Base-by-base conservation (phyloP, 768 basidiomycete species). In the Pleurotus platypus region DNA sequence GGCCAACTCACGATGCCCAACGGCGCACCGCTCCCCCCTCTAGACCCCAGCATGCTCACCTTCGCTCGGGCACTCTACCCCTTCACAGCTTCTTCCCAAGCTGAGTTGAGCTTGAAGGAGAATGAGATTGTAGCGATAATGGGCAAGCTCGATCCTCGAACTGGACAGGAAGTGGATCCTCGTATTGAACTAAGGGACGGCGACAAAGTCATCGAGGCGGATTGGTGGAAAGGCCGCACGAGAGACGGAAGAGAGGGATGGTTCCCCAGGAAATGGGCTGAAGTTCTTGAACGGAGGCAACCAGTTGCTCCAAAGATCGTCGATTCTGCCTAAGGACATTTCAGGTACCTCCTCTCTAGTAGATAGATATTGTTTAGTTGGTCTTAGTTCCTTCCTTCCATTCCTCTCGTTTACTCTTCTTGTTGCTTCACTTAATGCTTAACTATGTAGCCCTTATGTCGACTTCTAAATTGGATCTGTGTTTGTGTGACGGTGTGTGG, bases 151-250 rank as follows among this genome's bases (percentile, higher is more conserved):
- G 89, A 90, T 62, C 87, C 86, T 0, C 69, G 76, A 11, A 88
- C 84, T 0, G 89, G 89, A 0, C 71, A 69, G 57, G 87, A 87
- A 57, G 85, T 88, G 4, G 85, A 90, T 61, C 84, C 86, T 2
- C 72, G 87, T 20, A 61, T 80, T 48, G 80, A 83, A 60, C 73
- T 86, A 16, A 78, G 85, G 55, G 68, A 75, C 77, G 56, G 51
- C 9, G 51, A 53, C 12, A 53, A 53, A 42, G 38, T 40, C 9
- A 40, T 53, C 39, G 37, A 53, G 38, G 83, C 78, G 4, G 94
- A 94, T 57, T 98, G 95, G 95, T 98, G 94, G 94, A 87, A 85
- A 69, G 95, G 95, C 1, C 80, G 95, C 46, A 94, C 91, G 59
- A 78, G 95, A 57, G 94, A 97, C 62, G 95, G 95, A 0, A 78